These are phyloP conservation scores for Alternaria metachromatica DNA, from an alignment of 2,329 filamentous ascomycete genomes.

Conservation along the genomic window DNA sequence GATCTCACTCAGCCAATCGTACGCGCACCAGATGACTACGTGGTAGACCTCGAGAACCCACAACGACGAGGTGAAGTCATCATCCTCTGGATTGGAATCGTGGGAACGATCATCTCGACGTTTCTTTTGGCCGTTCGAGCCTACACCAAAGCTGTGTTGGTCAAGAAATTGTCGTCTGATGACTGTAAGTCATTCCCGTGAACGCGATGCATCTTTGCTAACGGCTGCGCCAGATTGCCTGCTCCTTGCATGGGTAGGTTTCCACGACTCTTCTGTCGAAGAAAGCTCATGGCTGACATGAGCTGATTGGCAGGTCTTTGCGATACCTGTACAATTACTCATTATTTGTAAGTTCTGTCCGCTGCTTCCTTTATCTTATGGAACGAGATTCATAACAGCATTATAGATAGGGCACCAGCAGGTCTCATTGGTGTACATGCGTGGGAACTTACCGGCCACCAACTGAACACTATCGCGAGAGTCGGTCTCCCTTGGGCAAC, in stretches of 20 bases:
- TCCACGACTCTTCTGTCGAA: not conserved
- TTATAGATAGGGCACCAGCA: constrained; percentile 13
- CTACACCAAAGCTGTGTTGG: constrained; percentile 31
- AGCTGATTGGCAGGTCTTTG: not conserved
- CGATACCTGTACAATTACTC: not conserved
- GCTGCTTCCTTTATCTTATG: not conserved
- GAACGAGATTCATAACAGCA: not conserved
- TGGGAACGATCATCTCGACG: constrained; percentile 26
- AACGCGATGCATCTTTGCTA: not conserved
- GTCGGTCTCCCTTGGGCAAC: constrained; percentile 15
- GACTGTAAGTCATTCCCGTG: constrained; percentile 23
- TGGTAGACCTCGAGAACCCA: constrained; percentile 35
- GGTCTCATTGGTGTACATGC: constrained; percentile 20
- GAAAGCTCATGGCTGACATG: not conserved
- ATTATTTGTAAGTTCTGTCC: not conserved
- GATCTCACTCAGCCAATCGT: constrained; percentile 15
- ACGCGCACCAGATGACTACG: constrained; percentile 29
- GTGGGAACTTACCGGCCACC: constrained; percentile 21
- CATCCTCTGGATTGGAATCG: constrained; percentile 24
- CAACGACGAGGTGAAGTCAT: constrained; percentile 10
- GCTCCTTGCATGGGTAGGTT: not conserved
- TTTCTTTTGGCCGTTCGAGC: constrained; percentile 29
- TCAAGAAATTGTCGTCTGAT: constrained; percentile 26
- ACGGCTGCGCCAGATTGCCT: not conserved
- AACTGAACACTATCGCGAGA: constrained; percentile 15